Evolutionary conservation across 106 monocot species (phyloP).

Genomic region (Agapanthus africanus): DNA sequence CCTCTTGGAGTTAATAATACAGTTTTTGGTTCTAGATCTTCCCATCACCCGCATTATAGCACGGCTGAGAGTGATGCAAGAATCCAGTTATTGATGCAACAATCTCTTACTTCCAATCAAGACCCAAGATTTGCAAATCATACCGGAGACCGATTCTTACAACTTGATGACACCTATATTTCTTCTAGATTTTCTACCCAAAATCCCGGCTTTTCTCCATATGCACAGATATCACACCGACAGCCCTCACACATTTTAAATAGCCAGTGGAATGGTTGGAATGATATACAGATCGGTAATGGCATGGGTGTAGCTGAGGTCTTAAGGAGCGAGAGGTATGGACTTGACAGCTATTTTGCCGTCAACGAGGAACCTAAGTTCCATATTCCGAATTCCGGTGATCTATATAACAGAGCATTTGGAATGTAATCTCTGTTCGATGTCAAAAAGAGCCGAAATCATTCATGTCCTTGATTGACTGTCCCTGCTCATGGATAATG

Average conservation of each 20-base stretch:
- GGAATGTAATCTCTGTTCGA: constrained; percentile 56
- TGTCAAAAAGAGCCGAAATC: too few species aligned
- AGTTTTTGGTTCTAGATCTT: constrained; percentile 27
- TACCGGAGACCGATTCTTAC: constrained; percentile 35
- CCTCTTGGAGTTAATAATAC: too few species aligned
- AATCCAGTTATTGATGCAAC: constrained; percentile 58
- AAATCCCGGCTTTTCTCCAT: constrained; percentile 34
- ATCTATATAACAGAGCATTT: constrained; percentile 61
- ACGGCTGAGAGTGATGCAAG: constrained; percentile 46
- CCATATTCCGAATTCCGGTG: too few species aligned
- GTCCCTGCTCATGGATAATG: too few species aligned
- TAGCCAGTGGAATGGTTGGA: constrained; percentile 64
- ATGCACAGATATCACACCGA: constrained; percentile 35
- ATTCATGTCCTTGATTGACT: too few species aligned
- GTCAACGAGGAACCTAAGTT: constrained; percentile 44
- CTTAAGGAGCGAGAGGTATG: constrained; percentile 45
- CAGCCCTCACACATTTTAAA: constrained; percentile 26
- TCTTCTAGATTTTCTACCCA: constrained; percentile 37
- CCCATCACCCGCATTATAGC: constrained; percentile 32
- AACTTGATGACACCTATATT: constrained; percentile 45
- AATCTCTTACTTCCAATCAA: constrained; percentile 37
- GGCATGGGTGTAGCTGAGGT: too few species aligned
- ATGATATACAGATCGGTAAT: constrained; percentile 24
- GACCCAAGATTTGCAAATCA: constrained; percentile 29
- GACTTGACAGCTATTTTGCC: constrained; percentile 29